Conservation (phyloP, 1,139 yeast genomes). For the Nakaseomyces delphensis region DNA sequence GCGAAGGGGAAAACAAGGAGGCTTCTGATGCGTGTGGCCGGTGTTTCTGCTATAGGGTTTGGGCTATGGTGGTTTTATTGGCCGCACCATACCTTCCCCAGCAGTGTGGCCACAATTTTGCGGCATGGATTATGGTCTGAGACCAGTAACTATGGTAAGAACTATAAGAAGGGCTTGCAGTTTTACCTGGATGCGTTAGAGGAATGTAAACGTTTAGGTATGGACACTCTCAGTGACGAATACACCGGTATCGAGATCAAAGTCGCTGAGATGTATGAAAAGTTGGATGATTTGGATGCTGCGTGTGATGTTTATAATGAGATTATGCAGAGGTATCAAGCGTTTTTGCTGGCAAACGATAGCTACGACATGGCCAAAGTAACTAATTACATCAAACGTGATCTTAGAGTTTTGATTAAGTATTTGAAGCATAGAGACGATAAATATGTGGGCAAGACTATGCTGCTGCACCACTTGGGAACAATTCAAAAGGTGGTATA, state of each 20-base stretch:
- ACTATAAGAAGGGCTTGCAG: slow-evolving; percentile 55
- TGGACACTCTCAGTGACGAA: slow-evolving; percentile 56
- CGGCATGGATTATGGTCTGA: slow-evolving; percentile 82
- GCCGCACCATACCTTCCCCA: slow-evolving; percentile 51
- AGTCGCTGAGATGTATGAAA: slow-evolving; percentile 77
- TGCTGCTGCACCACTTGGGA: slow-evolving; percentile 51
- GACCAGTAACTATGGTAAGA: slow-evolving; percentile 52
- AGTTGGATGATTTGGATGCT: slow-evolving; percentile 47
- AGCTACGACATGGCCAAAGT: slow-evolving; percentile 31
- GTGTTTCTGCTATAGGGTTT: slow-evolving; percentile 1
- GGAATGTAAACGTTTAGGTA: slow-evolving; percentile 38
- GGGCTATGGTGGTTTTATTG: slow-evolving; percentile 44
- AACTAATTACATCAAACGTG: slow-evolving; percentile 60
- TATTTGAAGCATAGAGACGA: slow-evolving; percentile 48
- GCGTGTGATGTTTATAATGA: slow-evolving; percentile 61
- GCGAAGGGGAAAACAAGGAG: slow-evolving; percentile 1
- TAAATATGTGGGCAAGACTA: slow-evolving; percentile 46
- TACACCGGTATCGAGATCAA: slow-evolving; percentile 83
- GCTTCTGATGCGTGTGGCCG: background rate
- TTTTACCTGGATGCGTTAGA: slow-evolving; percentile 52
- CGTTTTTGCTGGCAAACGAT: slow-evolving; percentile 37
- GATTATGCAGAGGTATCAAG: slow-evolving; percentile 51
- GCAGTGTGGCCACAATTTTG: slow-evolving; percentile 49
- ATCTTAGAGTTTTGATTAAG: slow-evolving; percentile 57
- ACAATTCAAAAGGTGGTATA: slow-evolving; percentile 55